Conservation (phyloP, 2,329 filamentous ascomycete genomes). For the Paraconiothyrium brasiliense region DNA sequence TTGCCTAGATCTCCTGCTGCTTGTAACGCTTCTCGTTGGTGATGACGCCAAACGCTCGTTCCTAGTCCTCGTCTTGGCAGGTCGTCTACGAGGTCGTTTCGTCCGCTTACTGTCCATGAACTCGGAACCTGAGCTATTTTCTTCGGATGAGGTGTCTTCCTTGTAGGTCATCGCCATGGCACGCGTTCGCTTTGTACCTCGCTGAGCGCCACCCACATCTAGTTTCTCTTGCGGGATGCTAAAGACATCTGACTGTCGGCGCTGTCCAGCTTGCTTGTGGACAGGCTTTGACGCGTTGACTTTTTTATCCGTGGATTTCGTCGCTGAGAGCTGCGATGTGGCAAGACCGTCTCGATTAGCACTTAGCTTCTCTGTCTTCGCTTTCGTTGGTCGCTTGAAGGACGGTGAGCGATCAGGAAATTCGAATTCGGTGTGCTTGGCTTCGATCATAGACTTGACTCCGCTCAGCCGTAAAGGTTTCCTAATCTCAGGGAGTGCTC, state of each 20-base stretch:
- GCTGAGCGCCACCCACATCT: background rate
- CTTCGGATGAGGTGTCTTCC: slow-evolving; percentile 17
- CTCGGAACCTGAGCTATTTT: slow-evolving; percentile 20
- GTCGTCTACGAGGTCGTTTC: slow-evolving; percentile 5
- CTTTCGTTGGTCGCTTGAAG: slow-evolving; percentile 7
- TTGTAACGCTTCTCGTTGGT: background rate
- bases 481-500: slow-evolving; percentile 19
- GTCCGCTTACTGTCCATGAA: slow-evolving; percentile 13
- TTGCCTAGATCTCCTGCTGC: background rate
- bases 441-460: background rate
- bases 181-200: slow-evolving; percentile 5
- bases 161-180: slow-evolving; percentile 19
- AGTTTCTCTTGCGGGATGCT: slow-evolving; percentile 24
- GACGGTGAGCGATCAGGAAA: slow-evolving; percentile 22
- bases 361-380: slow-evolving; percentile 9
- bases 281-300: slow-evolving; percentile 13
- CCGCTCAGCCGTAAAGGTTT: slow-evolving; percentile 5
- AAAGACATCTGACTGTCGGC: slow-evolving; percentile 15
- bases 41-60: slow-evolving; percentile 1
- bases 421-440: slow-evolving; percentile 8
- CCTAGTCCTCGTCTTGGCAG: background rate
- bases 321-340: background rate
- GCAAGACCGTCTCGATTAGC: background rate
- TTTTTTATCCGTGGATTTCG: background rate
- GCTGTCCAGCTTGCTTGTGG: background rate